Conservation (phyloP, 2,329 filamentous ascomycete genomes). For the Aspergillus sp. region DNA sequence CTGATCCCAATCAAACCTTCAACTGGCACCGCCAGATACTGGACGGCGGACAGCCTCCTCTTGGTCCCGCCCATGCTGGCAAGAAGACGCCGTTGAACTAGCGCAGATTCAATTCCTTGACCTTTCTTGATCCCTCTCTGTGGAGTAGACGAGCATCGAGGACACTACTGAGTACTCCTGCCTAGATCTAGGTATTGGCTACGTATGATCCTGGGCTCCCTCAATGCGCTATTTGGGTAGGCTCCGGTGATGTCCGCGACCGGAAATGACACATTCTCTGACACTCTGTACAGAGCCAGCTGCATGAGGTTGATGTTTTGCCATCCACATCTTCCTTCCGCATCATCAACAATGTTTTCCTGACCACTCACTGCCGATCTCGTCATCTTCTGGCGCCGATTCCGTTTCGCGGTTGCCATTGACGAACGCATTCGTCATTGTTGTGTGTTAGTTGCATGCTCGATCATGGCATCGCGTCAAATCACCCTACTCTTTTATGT, state of each 20-base stretch:
- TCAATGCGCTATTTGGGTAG: not conserved
- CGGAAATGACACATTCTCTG: conserved; percentile 14
- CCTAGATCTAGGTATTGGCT: not conserved
- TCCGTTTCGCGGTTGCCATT: conserved; percentile 13
- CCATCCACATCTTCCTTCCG: conserved; percentile 8
- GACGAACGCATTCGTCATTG: conserved; percentile 29
- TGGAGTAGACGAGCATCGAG: not conserved
- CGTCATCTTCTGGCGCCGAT: conserved; percentile 9
- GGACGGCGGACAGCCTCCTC: not conserved
- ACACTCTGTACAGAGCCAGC: conserved; percentile 4
- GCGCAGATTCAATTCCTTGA: conserved; percentile 1
- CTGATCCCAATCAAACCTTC: not conserved
- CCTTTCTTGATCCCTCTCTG: not conserved
- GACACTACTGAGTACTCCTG: not conserved
- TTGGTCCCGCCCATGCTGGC: not conserved
- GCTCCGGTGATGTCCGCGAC: conserved; percentile 13
- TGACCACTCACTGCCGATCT: conserved; percentile 15
- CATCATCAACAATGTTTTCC: conserved; percentile 11
- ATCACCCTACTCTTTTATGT: conserved; percentile 24
- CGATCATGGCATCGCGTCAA: conserved; percentile 13
- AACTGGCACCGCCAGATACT: not conserved
- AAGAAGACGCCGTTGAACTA: not conserved
- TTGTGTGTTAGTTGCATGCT: conserved; percentile 25
- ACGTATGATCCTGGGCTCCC: not conserved
- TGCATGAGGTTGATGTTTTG: conserved; percentile 5